phyloP scores from a whole-genome alignment of 2,329 filamentous ascomycete species.

The Colletotrichum siamense region DNA sequence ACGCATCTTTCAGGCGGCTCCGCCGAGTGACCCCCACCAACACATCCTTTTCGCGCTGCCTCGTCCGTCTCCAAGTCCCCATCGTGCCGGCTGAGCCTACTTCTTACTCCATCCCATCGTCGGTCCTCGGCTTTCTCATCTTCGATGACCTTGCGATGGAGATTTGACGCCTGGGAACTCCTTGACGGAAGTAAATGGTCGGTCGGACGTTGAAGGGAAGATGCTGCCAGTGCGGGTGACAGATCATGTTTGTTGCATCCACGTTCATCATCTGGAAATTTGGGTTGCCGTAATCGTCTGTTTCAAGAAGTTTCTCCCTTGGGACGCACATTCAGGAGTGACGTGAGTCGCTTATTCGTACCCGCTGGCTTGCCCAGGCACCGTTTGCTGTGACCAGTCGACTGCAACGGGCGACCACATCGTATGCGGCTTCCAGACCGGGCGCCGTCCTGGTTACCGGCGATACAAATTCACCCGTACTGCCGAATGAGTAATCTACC shows the following conservation, averaged over 20 bases:
- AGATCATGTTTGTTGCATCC: background rate
- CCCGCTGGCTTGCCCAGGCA: background rate
- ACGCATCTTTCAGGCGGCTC: slow-evolving; percentile 21
- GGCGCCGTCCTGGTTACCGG: background rate
- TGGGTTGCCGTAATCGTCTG: background rate
- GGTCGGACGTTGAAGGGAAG: background rate
- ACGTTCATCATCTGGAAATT: background rate
- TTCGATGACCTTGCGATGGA: background rate
- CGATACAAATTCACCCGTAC: background rate
- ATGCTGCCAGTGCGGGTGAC: background rate
- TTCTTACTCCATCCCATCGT: slow-evolving; percentile 1
- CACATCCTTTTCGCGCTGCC: background rate
- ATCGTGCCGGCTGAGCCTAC: background rate
- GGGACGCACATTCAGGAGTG: background rate
- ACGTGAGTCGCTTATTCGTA: background rate
- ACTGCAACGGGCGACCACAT: background rate
- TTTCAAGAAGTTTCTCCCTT: background rate
- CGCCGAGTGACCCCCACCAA: background rate
- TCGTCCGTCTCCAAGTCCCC: background rate
- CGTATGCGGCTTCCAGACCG: background rate
- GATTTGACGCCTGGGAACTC: background rate
- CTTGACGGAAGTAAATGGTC: background rate
- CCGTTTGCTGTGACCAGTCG: background rate
- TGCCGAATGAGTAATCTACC: background rate
- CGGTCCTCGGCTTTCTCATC: slow-evolving; percentile 11